Evolutionary conservation across 768 basidiomycete genomes (phyloP).

Genomic region (Collybia mongolica): DNA sequence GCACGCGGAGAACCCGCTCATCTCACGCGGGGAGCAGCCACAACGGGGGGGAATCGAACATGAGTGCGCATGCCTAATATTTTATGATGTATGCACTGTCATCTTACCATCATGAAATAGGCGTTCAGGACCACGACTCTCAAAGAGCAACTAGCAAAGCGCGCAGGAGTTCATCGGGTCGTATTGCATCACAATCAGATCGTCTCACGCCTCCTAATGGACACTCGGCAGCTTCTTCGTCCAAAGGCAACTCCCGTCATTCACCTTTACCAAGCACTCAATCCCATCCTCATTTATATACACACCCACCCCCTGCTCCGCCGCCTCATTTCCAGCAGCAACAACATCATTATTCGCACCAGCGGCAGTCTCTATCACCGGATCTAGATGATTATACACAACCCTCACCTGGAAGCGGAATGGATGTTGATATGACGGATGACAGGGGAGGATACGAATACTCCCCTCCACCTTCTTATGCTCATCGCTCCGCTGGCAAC

Average conservation of each 20-base stretch:
- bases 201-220: constrained; percentile 17
- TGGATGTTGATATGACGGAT: constrained; percentile 4
- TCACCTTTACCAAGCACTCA: constrained; percentile 12
- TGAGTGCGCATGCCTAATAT: background rate
- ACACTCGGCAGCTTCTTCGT: constrained; percentile 12
- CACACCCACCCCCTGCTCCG: constrained; percentile 12
- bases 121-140: background rate
- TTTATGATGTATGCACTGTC: constrained; percentile 1
- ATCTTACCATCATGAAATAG: constrained; percentile 3
- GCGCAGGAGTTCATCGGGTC: constrained; percentile 15
- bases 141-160: background rate
- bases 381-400: background rate
- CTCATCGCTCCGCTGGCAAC: background rate
- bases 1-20: constrained; percentile 12
- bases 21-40: constrained; percentile 19
- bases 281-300: constrained; percentile 15
- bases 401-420: background rate
- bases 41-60: constrained; percentile 36
- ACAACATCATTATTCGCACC: background rate
- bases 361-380: background rate
- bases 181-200: constrained; percentile 21
- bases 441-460: background rate
- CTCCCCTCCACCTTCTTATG: background rate
- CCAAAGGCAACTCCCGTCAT: constrained; percentile 5
- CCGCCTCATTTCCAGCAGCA: constrained; percentile 9